A percentile compares a stretch with the other conserved stretches of the same genome.
phyloP scores from a whole-genome alignment of 1,284 basidiomycete genomes.

The Microbotryum scabiosae region DNA sequence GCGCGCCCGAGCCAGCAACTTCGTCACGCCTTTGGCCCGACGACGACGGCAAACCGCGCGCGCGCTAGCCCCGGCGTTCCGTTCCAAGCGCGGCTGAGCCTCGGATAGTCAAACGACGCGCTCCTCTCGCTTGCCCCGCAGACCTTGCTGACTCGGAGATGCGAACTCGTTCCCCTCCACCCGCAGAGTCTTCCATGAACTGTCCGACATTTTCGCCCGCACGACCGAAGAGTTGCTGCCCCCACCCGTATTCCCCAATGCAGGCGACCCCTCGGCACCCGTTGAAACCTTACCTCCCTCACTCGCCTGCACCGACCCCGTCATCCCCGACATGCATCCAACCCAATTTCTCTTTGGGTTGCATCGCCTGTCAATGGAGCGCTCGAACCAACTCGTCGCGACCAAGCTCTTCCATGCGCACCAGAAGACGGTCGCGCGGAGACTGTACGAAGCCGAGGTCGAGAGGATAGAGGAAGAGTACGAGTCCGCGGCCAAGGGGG shows the following conservation, averaged over 20 bases:
- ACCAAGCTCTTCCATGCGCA: constrained; percentile 45
- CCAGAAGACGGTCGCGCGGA: constrained; percentile 36
- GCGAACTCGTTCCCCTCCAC: neutral
- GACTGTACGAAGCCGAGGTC: constrained; percentile 45
- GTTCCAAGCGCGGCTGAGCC: constrained; percentile 40
- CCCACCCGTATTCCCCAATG: constrained; percentile 27
- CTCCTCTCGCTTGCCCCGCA: constrained; percentile 40
- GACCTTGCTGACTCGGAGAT: neutral
- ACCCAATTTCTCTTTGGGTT: constrained; percentile 45
- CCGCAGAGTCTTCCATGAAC: constrained; percentile 31
- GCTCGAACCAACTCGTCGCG: constrained; percentile 44
- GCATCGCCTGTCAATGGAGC: constrained; percentile 44
- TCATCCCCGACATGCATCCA: constrained; percentile 38
- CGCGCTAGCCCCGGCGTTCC: too few species aligned
- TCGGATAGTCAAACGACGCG: constrained; percentile 43
- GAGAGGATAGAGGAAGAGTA: constrained; percentile 46
- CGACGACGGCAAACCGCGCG: constrained; percentile 23
- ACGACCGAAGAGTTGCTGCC: constrained; percentile 31
- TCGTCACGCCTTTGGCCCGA: constrained; percentile 39
- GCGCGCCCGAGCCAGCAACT: constrained; percentile 36
- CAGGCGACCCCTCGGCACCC: constrained; percentile 23
- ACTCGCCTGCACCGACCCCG: constrained; percentile 30
- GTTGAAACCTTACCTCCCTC: constrained; percentile 28
- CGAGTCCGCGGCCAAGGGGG: constrained; percentile 42
- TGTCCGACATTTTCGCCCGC: constrained; percentile 30